Percentiles rank a stretch among this genome's conserved stretches.
Evolutionary conservation across 2,329 filamentous ascomycete genomes (phyloP).

Genomic region (Pseudonectria buxi): DNA sequence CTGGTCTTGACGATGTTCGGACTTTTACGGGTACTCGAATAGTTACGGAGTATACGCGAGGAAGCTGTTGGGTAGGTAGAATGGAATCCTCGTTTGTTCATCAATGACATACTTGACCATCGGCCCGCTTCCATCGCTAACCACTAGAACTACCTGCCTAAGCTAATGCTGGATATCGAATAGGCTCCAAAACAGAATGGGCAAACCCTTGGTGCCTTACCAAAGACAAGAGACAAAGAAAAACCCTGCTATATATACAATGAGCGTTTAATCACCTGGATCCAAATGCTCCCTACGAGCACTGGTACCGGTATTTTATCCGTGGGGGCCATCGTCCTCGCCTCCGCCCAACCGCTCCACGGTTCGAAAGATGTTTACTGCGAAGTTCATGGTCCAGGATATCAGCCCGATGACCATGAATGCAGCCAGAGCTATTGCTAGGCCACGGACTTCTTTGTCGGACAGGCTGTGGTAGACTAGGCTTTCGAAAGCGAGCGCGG

Average conservation of each 20-base stretch:
- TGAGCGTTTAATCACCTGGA: too few relatives aligned
- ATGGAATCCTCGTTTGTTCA: not conserved
- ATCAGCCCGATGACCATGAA: slow-evolving; percentile 76
- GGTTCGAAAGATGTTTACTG: slow-evolving; percentile 71
- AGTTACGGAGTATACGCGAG: too few relatives aligned
- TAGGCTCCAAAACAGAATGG: too few relatives aligned
- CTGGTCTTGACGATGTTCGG: too few relatives aligned
- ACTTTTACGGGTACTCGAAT: too few relatives aligned
- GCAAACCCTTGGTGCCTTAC: too few relatives aligned
- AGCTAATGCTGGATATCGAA: not conserved
- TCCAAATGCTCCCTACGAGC: slow-evolving; percentile 2
- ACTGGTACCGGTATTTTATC: slow-evolving; percentile 7
- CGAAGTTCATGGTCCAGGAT: slow-evolving; percentile 87
- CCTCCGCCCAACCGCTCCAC: slow-evolving; percentile 54
- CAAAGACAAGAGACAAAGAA: slow-evolving; percentile 1
- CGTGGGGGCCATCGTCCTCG: slow-evolving; percentile 33
- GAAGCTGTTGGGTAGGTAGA: too few relatives aligned
- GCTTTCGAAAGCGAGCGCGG: slow-evolving; percentile 81
- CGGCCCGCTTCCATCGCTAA: too few relatives aligned
- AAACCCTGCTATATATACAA: not conserved
- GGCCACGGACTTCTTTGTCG: slow-evolving; percentile 40
- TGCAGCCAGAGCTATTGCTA: slow-evolving; percentile 62
- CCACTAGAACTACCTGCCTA: too few relatives aligned
- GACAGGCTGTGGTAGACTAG: slow-evolving; percentile 52
- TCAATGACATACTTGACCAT: too few relatives aligned